Evolutionary conservation across 139 green algal species (phyloP).

Genomic region (Edaphochlamys debaryana): DNA sequence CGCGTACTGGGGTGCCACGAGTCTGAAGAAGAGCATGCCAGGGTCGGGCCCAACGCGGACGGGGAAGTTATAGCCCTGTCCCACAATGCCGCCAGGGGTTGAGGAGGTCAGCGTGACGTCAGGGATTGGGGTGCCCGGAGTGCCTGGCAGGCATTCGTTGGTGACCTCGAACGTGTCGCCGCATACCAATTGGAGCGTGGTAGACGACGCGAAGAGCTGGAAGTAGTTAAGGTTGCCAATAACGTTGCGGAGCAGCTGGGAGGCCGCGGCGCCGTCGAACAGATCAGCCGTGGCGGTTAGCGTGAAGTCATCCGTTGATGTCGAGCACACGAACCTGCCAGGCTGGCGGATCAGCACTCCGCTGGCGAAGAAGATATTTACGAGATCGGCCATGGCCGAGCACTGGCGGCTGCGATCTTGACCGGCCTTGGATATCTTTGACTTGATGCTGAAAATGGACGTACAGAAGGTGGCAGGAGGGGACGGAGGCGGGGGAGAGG

Average conservation of each 20-base stretch:
- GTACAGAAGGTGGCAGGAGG: neutral
- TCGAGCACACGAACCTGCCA: neutral
- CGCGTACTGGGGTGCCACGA: no score
- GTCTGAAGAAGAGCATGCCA: neutral
- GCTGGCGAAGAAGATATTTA: neutral
- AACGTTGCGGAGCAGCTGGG: neutral
- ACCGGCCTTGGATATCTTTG: neutral
- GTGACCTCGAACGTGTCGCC: slow-evolving; percentile 21
- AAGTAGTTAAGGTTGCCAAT: neutral
- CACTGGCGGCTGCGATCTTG: slow-evolving; percentile 1
- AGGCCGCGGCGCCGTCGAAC: neutral
- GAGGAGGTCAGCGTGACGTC: neutral
- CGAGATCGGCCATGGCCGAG: neutral
- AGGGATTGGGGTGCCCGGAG: no score
- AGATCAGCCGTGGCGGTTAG: neutral
- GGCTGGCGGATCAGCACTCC: neutral
- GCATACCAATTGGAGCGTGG: neutral
- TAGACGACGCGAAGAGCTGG: neutral
- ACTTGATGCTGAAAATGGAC: neutral
- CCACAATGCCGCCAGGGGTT: neutral
- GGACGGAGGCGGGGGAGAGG: slow-evolving; percentile 14
- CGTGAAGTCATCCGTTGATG: neutral
- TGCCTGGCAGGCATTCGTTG: slow-evolving; percentile 9
- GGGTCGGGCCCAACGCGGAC: neutral
- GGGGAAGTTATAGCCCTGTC: neutral